Base-by-base conservation (phyloP, 306 rosid species). In the Sesbania bispinosa region DNA sequence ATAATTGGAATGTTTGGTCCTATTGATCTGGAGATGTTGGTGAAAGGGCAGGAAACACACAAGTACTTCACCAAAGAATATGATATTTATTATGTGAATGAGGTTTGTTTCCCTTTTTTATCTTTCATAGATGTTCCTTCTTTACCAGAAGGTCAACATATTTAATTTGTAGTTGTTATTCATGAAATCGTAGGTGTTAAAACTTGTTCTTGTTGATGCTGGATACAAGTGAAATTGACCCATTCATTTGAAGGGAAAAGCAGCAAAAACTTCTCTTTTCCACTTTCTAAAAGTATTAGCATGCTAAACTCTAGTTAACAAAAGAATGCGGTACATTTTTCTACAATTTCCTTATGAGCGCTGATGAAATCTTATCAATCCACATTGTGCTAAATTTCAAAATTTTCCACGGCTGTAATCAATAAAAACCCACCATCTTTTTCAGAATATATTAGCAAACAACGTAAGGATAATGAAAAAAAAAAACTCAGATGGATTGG, bases 1-100 rank as follows among this genome's bases (percentile, higher is more conserved):
- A 88, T 95, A 85, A 81, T 89, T 46, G 96, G 97, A 64, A 77
- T 91, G 85, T 68, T 95, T 19, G 99, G 99, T 73, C 90, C 96
- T 54, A 77, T 95, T 13, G 96, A 91, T 76, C 66, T 88, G 62
- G 92, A 95, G 62, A 91, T 95, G 99, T 77, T 91, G 81, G 87
- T 73, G 59, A 85, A 57, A 60, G 99, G 96, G 50, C 92, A 86
- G 66, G 96, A 91, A 52, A 82, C 99, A n/a, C 82, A 81, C 83
- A 95, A 95, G 82, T 95, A 88, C 83, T 95, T 95, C 85, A 89
- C 97, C 45, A 80, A 88, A 69, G 97, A 89, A 73, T 84, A 86
- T 71, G 99, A 95, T 74, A 88, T 95, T 47, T 91, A 86, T 76
- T 57, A 82, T 60, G 74, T 85, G 38, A 88, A 92, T 50, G 97